Evolutionary conservation across 306 rosid species (phyloP), one percentile per base, ranked within the genome.

Genomic region (Glycine tomentella): DNA sequence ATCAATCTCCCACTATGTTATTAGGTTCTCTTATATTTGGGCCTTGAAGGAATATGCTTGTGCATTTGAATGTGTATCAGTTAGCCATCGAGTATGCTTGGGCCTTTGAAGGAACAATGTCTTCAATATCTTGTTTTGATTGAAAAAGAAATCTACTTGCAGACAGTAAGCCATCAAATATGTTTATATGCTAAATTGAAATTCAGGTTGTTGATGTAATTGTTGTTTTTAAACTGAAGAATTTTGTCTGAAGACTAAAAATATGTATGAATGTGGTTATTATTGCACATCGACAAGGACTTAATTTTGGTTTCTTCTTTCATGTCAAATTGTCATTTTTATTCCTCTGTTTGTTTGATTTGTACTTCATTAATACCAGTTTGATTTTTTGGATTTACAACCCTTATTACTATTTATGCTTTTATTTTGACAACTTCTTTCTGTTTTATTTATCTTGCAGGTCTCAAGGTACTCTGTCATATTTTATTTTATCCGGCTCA

Each of bases 391-490:
- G 31, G 31, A 25, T 25, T 25, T 25, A 1, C 31, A 25, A 25
- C 31, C 31, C 31, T 25, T 25, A 1, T 36, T 36, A 36, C 7
- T 15, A 20, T 56, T 65, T 72, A 8, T 5, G 46, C 16, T 74
- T 46, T 74, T 53, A 10, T 64, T 65, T 52, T 81, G 45, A 46
- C 67, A 36, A 75, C 59, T 81, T 59, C 46, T 38, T 77, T 48
- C 25, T 83, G 31, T 62, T 79, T 77, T 58, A 58, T 78, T 76
- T 83, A 34, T 89, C 61, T 87, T 91, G 91, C 97, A 95, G 98
- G 89, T 91, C 90, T 59, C 98, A 90, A 95, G 98, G 98, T 95
- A 92, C 65, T 86, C 84, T 72, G 80, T 55, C 77, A 59, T 38
- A 38, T 80, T 72, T 84, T 80, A 74, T 82, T 66, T 81, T 84